Percentiles rank a stretch among this genome's conserved stretches.
Conservation (phyloP, 2,329 filamentous ascomycete species). For the Aurifilum marmelostoma region DNA sequence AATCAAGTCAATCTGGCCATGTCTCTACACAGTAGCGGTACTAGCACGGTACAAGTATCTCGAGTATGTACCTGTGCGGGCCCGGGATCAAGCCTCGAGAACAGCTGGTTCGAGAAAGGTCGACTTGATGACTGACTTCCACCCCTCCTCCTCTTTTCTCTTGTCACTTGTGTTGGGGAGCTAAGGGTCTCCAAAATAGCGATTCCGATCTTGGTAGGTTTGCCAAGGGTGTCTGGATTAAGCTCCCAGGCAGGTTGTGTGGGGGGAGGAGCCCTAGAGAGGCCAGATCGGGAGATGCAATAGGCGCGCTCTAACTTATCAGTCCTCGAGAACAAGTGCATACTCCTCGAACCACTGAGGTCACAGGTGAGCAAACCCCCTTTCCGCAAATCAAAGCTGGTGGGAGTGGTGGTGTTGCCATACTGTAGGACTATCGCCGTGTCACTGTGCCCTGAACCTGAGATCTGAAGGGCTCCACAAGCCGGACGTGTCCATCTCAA, state of each 20-base stretch:
- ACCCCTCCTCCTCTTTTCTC: neutral
- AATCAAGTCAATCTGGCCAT: constrained; percentile 23
- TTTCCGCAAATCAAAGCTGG: neutral
- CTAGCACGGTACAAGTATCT: neutral
- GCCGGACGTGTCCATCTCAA: constrained; percentile 2
- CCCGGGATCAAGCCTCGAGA: constrained; percentile 12
- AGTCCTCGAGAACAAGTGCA: neutral
- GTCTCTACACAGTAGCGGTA: neutral
- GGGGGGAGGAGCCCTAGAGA: neutral
- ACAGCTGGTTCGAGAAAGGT: neutral
- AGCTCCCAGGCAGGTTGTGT: constrained; percentile 20
- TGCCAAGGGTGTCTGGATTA: constrained; percentile 16
- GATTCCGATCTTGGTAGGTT: neutral
- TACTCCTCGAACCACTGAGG: constrained; percentile 9
- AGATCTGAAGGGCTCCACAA: constrained; percentile 1
- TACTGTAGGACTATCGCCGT: neutral
- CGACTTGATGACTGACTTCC: neutral
- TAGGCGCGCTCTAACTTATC: constrained; percentile 16
- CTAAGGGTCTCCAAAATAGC: neutral
- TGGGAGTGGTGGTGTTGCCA: neutral
- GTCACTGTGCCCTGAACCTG: neutral
- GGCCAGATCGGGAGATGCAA: neutral
- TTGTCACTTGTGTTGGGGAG: neutral
- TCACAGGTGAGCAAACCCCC: constrained; percentile 3
- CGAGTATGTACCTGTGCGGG: neutral